These are phyloP conservation scores for Scheffersomyces quercinus DNA, from an alignment of 1,139 yeast genomes.

Conservation along the genomic window DNA sequence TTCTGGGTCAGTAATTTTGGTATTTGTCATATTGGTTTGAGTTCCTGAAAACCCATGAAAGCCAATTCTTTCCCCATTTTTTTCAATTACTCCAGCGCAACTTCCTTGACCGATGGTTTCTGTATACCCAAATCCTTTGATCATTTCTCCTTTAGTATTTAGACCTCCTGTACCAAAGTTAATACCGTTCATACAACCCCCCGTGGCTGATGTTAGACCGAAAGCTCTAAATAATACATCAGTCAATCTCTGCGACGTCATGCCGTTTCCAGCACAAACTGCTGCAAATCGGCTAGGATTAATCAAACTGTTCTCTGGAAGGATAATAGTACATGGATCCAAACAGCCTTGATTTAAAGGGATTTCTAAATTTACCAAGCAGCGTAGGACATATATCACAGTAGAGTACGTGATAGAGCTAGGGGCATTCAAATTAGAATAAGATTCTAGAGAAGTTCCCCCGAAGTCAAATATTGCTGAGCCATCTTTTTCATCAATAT, in stretches of 20 bases:
- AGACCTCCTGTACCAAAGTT: conserved; percentile 48
- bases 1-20: conserved; percentile 44
- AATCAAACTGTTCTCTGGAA: conserved; percentile 38
- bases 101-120: conserved; percentile 52
- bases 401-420: conserved; percentile 43
- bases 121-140: conserved; percentile 46
- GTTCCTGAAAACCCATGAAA: conserved; percentile 39
- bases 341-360: conserved; percentile 50
- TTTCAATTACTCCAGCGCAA: conserved; percentile 40
- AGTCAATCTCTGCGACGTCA: conserved; percentile 48
- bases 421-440: conserved; percentile 46
- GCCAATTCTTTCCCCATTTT: conserved; percentile 17
- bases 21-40: conserved; percentile 48
- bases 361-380: conserved; percentile 44
- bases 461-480: conserved; percentile 56
- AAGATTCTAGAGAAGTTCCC: conserved; percentile 48
- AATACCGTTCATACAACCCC: conserved; percentile 46
- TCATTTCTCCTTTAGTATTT: conserved; percentile 29
- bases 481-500: conserved; percentile 44
- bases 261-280: conserved; percentile 50
- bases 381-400: conserved; percentile 43
- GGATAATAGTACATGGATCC: conserved; percentile 37
- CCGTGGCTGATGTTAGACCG: conserved; percentile 44
- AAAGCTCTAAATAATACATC: conserved; percentile 43
- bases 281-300: conserved; percentile 46